Evolutionary conservation across 2,329 filamentous ascomycete species (phyloP), one percentile per base, ranked within the genome.

Genomic region (Bipolaris zeicola): DNA sequence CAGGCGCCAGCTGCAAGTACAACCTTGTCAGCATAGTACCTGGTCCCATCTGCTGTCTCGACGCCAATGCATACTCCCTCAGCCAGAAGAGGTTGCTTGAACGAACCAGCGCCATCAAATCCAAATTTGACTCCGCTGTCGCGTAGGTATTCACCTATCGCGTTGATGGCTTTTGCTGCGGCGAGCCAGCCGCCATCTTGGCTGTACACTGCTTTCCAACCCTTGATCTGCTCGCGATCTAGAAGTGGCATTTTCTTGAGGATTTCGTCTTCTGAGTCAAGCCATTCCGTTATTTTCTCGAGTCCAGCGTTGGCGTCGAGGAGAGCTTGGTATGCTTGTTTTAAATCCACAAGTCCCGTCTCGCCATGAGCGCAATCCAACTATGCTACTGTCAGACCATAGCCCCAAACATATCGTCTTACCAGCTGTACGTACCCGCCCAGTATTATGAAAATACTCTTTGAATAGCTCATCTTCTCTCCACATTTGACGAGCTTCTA

Each of bases 171-270:
- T 62, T 81, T 79, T 5, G 75, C 77, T 18, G 79, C 79, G 20
- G 79, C 79, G 14, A 81, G 69, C 80, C 80, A 82, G 43, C 80
- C 80, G 22, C 79, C 79, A 50, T 81, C 78, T 3, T 65, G 48
- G 52, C 75, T 78, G 48, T 69, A 80, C 16, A 81, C 68, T 7
- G 75, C 80, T 64, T 81, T 81, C 79, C 80, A 82, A 3, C 78
- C 79, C 66, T 77, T 71, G 60, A 80, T 75, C 24, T 77, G 75
- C 2, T 79, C 75, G 1, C 69, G 72, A 4, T 73, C 63, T 10
- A 82, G 65, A 3, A 76, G 66, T 1, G 79, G 79, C 56, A 75
- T 69, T 49, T 76, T 80, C 1, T 66, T 66, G 13, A 80, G 54
- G 8, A 82, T 80, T 31, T 76, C 74, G n/a, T 79, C 78, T 58